These are phyloP conservation scores for Tulasnella calospora DNA, from an alignment of 768 basidiomycete genomes.

Conservation along the genomic window DNA sequence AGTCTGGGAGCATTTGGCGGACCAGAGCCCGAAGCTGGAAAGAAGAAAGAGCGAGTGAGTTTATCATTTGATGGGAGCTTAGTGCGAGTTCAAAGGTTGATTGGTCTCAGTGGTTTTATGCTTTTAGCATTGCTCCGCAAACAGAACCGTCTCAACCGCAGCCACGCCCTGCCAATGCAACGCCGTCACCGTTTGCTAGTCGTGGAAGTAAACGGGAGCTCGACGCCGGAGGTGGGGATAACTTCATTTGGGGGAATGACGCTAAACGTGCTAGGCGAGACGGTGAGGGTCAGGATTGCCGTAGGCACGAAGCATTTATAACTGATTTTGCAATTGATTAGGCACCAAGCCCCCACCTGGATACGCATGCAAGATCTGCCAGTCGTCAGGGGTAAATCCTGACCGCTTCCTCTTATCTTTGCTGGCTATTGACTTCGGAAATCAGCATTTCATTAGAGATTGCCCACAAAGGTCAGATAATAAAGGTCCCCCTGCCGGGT, in stretches of 20 bases:
- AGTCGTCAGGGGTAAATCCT: conserved; percentile 26
- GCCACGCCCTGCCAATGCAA: conserved; percentile 56
- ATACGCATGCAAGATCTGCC: conserved; percentile 26
- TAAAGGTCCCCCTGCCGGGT: conserved; percentile 50
- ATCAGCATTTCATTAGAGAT: conserved; percentile 37
- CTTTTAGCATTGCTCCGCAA: conserved; percentile 74
- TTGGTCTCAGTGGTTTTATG: conserved; percentile 84
- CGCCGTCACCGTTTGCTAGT: conserved; percentile 37
- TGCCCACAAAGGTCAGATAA: conserved; percentile 31
- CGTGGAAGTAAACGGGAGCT: conserved; percentile 30
- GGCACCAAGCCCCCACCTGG: neutral
- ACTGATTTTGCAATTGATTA: neutral
- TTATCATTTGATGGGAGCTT: neutral
- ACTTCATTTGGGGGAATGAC: conserved; percentile 34
- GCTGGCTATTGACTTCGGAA: neutral
- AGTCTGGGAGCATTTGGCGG: conserved; percentile 85
- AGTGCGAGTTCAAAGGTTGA: conserved; percentile 1
- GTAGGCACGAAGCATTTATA: neutral
- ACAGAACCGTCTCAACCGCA: conserved; percentile 36
- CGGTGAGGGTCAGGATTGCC: conserved; percentile 24
- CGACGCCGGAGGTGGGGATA: conserved; percentile 19
- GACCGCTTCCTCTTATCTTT: neutral
- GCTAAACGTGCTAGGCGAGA: conserved; percentile 34
- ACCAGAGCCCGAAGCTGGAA: conserved; percentile 40
- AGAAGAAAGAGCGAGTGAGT: conserved; percentile 82